Evolutionary conservation across 2,329 filamentous ascomycete genomes (phyloP).

Genomic region (Penicillium olsonii): DNA sequence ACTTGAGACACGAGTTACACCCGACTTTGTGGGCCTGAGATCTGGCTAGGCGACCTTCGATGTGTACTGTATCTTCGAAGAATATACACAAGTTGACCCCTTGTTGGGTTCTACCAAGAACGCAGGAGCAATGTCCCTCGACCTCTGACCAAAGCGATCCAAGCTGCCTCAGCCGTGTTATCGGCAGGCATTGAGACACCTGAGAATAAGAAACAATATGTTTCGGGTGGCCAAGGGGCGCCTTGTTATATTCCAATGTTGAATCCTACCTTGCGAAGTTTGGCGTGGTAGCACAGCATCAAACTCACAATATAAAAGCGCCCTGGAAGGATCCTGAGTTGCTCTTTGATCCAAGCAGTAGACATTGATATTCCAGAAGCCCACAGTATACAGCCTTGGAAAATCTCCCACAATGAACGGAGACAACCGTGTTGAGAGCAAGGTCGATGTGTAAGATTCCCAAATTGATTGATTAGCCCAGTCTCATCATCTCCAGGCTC

Average conservation of each 20-base stretch:
- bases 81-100: neutral
- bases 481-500: slow-evolving; percentile 11
- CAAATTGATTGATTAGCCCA: fast-evolving
- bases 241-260: neutral
- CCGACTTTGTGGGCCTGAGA: neutral
- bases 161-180: neutral
- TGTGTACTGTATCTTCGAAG: neutral
- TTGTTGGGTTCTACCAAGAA: neutral
- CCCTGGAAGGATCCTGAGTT: fast-evolving
- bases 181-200: neutral
- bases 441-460: slow-evolving; percentile 7
- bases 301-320: neutral
- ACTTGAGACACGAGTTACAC: neutral
- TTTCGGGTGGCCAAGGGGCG: neutral
- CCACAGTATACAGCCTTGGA: too few species aligned
- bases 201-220: neutral
- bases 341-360: neutral
- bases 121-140: neutral
- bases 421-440: neutral
- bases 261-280: neutral
- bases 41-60: neutral
- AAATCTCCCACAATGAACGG: neutral
- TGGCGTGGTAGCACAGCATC: neutral
- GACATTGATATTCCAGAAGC: neutral
- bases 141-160: neutral